Evolutionary conservation across 1,284 basidiomycete species (phyloP), one percentile per base, ranked within the genome.

Genomic region (Boletellus deceptivus): DNA sequence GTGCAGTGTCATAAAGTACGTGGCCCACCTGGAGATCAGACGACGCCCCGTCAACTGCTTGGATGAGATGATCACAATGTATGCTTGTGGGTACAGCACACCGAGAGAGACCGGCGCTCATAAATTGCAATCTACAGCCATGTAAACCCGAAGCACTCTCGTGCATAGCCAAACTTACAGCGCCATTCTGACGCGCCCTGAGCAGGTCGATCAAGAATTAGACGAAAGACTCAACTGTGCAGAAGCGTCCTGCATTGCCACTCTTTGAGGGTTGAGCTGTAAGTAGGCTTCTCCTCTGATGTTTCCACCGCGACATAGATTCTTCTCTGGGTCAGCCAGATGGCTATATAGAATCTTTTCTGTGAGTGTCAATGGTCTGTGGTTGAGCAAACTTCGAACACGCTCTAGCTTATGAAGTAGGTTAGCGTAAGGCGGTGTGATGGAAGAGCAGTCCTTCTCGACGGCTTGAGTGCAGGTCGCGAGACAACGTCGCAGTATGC

Each of bases 261-360:
- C 94, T 57, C 97, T 78, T 71, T 98, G 91, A 6, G 96, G 94
- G 54, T 76, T 79, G 38, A 99, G 81, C 71, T 94, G 94, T 48
- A 98, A 77, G 72, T 99, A 98, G 24, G 84, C 79, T 70, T 95
- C 86, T 35, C 96, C 96, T 59, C 96, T 78, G 38, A 93, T 79
- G 50, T 75, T 79, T 20, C 83, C 83, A 44, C 83, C 83, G 46
- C 80, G 77, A 17, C 79, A 79, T 31, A 97, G 72, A 50, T 76
- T 84, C 59, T 84, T 82, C 57, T 87, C 82, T 8, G 93, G 92
- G 58, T 95, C 84, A 59, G 83, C 72, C 48, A 99, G 74, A 73
- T 99, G 97, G 61, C 93, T 88, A 72, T 98, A 99, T 41, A 99
- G 78, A 45, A 99, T 97, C 80, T 99, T 99, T 74, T 99, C 97